Conservation (phyloP, 108 stramenopile species). For the Tribonema minus region DNA sequence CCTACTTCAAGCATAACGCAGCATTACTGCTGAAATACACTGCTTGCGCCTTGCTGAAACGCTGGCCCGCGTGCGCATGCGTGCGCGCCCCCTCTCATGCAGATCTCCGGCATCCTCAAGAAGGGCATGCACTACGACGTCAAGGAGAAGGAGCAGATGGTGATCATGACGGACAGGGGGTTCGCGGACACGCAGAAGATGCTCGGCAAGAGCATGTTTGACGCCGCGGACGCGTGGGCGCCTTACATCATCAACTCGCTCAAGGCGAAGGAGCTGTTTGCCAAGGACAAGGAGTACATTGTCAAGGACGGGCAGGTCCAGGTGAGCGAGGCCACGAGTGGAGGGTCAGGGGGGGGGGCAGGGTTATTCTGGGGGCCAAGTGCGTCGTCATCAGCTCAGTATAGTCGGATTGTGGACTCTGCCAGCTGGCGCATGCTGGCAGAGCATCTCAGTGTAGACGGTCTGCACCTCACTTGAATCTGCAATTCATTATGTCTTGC, state of each 20-base stretch:
- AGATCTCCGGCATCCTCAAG: constrained; percentile 74
- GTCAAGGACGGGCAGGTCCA: constrained; percentile 57
- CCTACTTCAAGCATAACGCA: too few relatives aligned
- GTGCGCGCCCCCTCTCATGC: too few relatives aligned
- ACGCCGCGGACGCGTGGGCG: constrained; percentile 76
- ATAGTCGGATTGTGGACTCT: too few relatives aligned
- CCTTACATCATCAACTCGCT: constrained; percentile 78
- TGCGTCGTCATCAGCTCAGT: too few relatives aligned
- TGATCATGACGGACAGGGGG: constrained; percentile 77
- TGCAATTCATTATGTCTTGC: too few relatives aligned
- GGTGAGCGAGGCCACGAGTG: background rate
- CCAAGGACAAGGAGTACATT: constrained; percentile 76
- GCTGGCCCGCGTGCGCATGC: constrained; percentile 77
- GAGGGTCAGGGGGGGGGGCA: background rate
- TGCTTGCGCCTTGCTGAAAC: too few relatives aligned
- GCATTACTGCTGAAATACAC: too few relatives aligned
- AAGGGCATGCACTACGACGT: constrained; percentile 78
- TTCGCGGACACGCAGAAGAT: constrained; percentile 77
- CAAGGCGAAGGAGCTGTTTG: constrained; percentile 80
- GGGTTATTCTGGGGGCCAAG: too few relatives aligned
- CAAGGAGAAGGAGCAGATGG: constrained; percentile 81
- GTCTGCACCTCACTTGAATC: too few relatives aligned
- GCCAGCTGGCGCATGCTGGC: too few relatives aligned
- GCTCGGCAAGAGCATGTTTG: constrained; percentile 76
- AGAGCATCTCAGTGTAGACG: too few relatives aligned